Evolutionary conservation across 345 rosid genomes (phyloP).

Genomic region (Syzygium grande): DNA sequence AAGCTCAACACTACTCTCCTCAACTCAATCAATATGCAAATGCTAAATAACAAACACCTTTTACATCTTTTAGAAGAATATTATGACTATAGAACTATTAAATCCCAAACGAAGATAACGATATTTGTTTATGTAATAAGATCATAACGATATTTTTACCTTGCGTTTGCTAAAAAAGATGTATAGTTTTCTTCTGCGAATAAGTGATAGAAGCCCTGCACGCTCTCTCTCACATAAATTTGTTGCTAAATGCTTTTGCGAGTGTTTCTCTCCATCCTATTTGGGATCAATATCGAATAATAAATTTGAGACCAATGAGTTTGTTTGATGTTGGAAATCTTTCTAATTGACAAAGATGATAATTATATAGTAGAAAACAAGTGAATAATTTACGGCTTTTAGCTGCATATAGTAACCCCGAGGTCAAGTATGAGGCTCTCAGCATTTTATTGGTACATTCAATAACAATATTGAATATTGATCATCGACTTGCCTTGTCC

Average conservation of each 20-base stretch:
- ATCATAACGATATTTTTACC: background rate
- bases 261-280: background rate
- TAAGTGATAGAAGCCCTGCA: background rate
- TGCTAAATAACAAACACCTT: background rate
- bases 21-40: background rate
- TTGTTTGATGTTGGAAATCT: background rate
- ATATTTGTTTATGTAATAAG: background rate
- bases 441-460: background rate
- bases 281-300: background rate
- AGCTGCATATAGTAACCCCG: background rate
- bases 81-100: background rate
- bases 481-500: background rate
- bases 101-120: background rate
- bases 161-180: background rate
- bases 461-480: background rate
- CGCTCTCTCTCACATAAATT: background rate
- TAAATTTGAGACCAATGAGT: background rate
- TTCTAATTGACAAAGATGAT: background rate
- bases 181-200: background rate
- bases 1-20: background rate
- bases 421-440: background rate
- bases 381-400: background rate
- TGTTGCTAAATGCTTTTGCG: background rate
- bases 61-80: background rate
- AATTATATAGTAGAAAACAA: background rate